Evolutionary conservation across 306 rosid species (phyloP).

Genomic region (Hippophae rhamnoides): DNA sequence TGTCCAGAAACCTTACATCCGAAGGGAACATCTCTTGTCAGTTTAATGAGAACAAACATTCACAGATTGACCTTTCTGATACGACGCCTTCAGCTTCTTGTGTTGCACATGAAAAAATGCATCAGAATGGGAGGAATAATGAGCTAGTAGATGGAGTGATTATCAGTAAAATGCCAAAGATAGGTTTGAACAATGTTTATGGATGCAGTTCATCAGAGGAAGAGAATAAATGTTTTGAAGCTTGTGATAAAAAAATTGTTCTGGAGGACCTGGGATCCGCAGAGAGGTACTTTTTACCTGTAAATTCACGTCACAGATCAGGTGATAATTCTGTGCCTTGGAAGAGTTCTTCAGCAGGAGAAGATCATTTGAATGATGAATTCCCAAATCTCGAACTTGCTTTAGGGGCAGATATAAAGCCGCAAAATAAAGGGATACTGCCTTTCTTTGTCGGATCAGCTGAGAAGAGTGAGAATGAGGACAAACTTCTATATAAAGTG

Average conservation of each 20-base stretch:
- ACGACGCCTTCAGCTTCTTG: slow-evolving; percentile 27
- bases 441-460: slow-evolving; percentile 58
- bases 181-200: slow-evolving; percentile 23
- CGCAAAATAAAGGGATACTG: slow-evolving; percentile 41
- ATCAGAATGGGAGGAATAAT: slow-evolving; percentile 37
- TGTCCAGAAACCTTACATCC: slow-evolving; percentile 22
- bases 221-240: slow-evolving; percentile 36
- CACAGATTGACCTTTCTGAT: slow-evolving; percentile 33
- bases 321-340: slow-evolving; percentile 19
- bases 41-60: slow-evolving; percentile 29
- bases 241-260: slow-evolving; percentile 62
- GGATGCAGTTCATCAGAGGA: slow-evolving; percentile 25
- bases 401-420: slow-evolving; percentile 66
- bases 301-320: slow-evolving; percentile 26
- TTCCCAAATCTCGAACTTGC: slow-evolving; percentile 80
- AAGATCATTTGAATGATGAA: slow-evolving; percentile 31
- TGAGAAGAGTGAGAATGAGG: slow-evolving; percentile 40
- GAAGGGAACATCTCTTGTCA: slow-evolving; percentile 17
- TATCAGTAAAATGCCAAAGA: slow-evolving; percentile 42
- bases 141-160: slow-evolving; percentile 23
- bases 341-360: slow-evolving; percentile 25
- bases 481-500: slow-evolving; percentile 29
- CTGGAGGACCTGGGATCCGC: slow-evolving; percentile 50
- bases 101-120: slow-evolving; percentile 21
- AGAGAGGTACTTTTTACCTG: slow-evolving; percentile 75